Evolutionary conservation across 441 rosid genomes (phyloP), one percentile per base, ranked within the genome.

Genomic region (Adansonia rubrostipa): DNA sequence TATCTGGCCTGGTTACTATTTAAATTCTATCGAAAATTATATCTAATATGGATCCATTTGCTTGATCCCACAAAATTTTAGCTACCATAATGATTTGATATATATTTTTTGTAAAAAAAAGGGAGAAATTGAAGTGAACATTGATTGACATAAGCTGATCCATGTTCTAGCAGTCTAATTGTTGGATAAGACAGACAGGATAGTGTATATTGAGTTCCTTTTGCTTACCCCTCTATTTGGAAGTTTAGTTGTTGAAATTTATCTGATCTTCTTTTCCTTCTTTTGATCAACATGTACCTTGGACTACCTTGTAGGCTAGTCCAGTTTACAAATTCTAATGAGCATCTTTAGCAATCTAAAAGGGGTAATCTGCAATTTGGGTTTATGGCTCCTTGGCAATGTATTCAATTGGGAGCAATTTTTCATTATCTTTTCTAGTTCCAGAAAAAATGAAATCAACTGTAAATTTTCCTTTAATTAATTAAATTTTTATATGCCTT

Each of bases 361-460:
- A 57, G 24, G 62, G 28, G 10, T 19, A 58, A 58, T 8, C 10
- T 57, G 28, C 28, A 57, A 19, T 19, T 57, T 57, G 11, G 62
- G 4, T 57, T 0, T 57, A 58, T 58, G 13, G 33, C 13, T 19
- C 63, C 40, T 58, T 19, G 63, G 13, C 63, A 19, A 19, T 58
- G 0, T 9, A 58, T 19, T 19, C 1, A 57, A 58, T 22, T 10
- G 13, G 40, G 36, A 60, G 13, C 36, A 60, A 22, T 60, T 60
- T 22, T 36, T 28, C 9, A 3, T 5, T 40, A 6, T 13, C 14
- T 44, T n/a, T 66, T 2, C 44, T 8, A 24, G 9, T 66, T 28
- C 71, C 9, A 48, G 44, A 66, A 44, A 66, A 44, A 66, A 40
- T 42, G 53, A 66, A 44, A 17, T n/a, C 48, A 71, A 28, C 62